Conservation (phyloP, 2,329 filamentous ascomycete genomes). For the Aspergillus alliaceus region DNA sequence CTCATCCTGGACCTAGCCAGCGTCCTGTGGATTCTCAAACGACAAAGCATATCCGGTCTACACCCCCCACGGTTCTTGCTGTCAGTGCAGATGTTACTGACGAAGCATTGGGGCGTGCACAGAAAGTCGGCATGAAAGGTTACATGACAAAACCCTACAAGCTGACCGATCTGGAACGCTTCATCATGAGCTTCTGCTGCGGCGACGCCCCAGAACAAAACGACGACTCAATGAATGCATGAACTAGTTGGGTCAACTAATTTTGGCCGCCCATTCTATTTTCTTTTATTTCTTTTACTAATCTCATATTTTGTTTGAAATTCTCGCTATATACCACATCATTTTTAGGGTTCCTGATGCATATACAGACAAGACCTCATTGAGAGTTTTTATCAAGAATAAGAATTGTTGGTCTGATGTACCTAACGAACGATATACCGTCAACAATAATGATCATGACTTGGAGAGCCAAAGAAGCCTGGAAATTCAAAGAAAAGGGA, state of each 20-base stretch:
- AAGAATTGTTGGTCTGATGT: not conserved
- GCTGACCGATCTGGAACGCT: conserved; percentile 59
- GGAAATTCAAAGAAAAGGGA: not conserved
- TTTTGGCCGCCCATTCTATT: not conserved
- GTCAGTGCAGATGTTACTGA: conserved; percentile 69
- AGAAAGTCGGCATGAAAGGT: conserved; percentile 64
- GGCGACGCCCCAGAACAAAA: conserved; percentile 8
- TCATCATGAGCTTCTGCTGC: conserved; percentile 54
- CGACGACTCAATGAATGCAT: conserved; percentile 21
- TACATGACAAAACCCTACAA: conserved; percentile 70
- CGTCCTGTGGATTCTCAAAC: not conserved
- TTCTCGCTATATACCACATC: conserved; percentile 12
- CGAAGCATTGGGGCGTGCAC: conserved; percentile 60
- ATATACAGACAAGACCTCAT: conserved; percentile 3
- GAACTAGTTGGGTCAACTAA: conserved; percentile 7
- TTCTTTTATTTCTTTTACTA: conserved; percentile 6
- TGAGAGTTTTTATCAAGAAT: not conserved
- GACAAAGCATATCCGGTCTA: not conserved
- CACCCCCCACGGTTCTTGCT: conserved; percentile 54
- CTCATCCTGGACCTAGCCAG: conserved; percentile 5
- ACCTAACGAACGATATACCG: conserved; percentile 5
- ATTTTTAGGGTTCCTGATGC: conserved; percentile 6
- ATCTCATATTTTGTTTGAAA: not conserved
- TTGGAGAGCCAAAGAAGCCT: not conserved
- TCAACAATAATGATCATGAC: conserved; percentile 9